phyloP scores from a whole-genome alignment of 2,329 filamentous ascomycete genomes.

The Rutstroemia sp. region DNA sequence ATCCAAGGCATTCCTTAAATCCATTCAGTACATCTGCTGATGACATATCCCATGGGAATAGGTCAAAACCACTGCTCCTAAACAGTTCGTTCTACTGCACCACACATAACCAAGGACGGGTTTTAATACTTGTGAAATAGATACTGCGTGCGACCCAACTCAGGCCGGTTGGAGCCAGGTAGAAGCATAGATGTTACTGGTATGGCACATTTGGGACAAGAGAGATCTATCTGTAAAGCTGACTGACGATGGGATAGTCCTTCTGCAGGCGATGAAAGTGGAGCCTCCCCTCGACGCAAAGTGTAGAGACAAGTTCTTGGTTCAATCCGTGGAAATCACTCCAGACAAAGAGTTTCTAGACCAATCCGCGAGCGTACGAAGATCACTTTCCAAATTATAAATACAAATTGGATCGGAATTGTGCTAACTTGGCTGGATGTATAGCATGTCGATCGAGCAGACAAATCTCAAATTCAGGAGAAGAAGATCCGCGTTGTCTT shows the following conservation, averaged over 20 bases:
- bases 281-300: conserved; percentile 80
- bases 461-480: conserved; percentile 77
- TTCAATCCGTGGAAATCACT: conserved; percentile 81
- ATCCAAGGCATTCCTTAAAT: conserved; percentile 1
- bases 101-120: neutral
- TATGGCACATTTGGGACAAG: conserved; percentile 36
- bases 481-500: conserved; percentile 93
- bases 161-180: conserved; percentile 86
- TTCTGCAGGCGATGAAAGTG: conserved; percentile 96
- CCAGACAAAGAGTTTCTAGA: conserved; percentile 78
- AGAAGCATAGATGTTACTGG: conserved; percentile 88
- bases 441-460: conserved; percentile 61
- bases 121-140: conserved; percentile 38
- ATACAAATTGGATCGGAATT: neutral
- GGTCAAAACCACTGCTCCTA: conserved; percentile 98
- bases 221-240: neutral
- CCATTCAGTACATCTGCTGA: conserved; percentile 12
- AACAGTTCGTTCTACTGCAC: conserved; percentile 63
- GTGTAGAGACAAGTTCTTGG: conserved; percentile 96
- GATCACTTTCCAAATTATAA: neutral
- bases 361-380: conserved; percentile 69
- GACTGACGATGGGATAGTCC: conserved; percentile 48
- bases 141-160: conserved; percentile 97
- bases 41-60: conserved; percentile 31
- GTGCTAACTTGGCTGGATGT: conserved; percentile 37